These are phyloP conservation scores for Leccinum longicurvipes DNA, from an alignment of 768 basidiomycete genomes.

Conservation along the genomic window DNA sequence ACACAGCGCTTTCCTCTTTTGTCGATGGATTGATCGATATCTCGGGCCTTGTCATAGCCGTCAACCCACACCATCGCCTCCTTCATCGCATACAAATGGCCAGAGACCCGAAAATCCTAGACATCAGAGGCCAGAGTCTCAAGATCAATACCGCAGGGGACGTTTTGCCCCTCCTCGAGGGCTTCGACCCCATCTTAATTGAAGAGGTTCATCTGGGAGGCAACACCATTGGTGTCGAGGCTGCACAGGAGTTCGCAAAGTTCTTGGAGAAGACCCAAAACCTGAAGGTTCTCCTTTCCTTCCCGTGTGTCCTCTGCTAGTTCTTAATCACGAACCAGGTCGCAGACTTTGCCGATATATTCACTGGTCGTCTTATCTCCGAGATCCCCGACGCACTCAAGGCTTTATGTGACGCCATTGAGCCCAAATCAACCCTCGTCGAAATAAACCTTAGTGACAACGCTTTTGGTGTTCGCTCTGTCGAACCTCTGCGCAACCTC, in stretches of 20 bases:
- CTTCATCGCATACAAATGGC: conserved; percentile 14
- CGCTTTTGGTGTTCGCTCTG: conserved; percentile 93
- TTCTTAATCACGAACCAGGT: conserved; percentile 48
- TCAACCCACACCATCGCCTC: not conserved
- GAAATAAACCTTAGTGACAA: conserved; percentile 94
- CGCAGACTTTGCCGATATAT: conserved; percentile 96
- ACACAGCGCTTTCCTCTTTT: conserved; percentile 13
- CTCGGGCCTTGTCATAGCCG: not conserved
- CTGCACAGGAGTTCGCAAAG: conserved; percentile 78
- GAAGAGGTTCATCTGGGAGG: conserved; percentile 93
- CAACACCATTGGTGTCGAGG: conserved; percentile 92
- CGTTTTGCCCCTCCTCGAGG: conserved; percentile 67
- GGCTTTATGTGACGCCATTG: conserved; percentile 85
- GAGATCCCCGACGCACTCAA: conserved; percentile 91
- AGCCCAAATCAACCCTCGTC: conserved; percentile 72
- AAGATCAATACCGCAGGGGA: conserved; percentile 78
- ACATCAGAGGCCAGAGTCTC: conserved; percentile 39
- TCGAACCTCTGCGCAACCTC: conserved; percentile 90
- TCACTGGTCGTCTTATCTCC: conserved; percentile 92
- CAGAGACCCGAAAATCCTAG: conserved; percentile 17
- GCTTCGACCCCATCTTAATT: conserved; percentile 59
- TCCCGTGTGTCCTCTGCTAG: not conserved
- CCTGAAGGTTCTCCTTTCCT: conserved; percentile 54
- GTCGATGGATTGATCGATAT: conserved; percentile 19
- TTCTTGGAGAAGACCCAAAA: conserved; percentile 64